Base-by-base conservation (phyloP, 1,139 yeast genomes). In the Trichomonascaceae sp. region DNA sequence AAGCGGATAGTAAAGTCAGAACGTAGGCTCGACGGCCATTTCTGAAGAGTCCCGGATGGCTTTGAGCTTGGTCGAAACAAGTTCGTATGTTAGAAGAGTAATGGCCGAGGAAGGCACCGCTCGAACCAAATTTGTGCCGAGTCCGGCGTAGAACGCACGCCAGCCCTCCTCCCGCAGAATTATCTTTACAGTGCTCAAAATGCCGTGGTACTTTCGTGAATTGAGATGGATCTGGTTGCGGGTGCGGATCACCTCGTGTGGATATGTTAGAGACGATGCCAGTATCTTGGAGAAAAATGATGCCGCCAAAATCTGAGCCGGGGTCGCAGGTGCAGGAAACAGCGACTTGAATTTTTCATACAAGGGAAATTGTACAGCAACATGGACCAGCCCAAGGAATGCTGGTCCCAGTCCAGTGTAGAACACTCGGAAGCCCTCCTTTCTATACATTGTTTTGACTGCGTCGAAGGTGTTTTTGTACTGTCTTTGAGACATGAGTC, bases 31-130 rank as follows among this genome's bases (percentile, higher is more conserved):
- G n/a, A n/a, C n/a, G n/a, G n/a, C n/a, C n/a, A n/a, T n/a, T n/a
- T n/a, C n/a, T n/a, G n/a, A n/a, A n/a, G n/a, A n/a, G n/a, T n/a
- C n/a, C 25, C 38, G 26, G 11, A 35, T 17, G 17, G 27, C 16
- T 16, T 35, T 35, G 13, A 42, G 31, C 16, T 40, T 39, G 25
- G 35, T 32, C 6, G 82, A 77, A 51, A 85, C 74, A 50, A 82
- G 73, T 56, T 89, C 99, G 57, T 82, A 89, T 27, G 94, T 79
- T n/a, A 87, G 87, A 46, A 89, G 64, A 2, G 98, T 89, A 16
- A 89, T 82, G 1, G 96, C 96, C 49, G 89, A 76, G 5, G 96
- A 89, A 4, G 99, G 98, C 1, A 89, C 84, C 0, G 98, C 92
- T 48, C 99, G 66, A 25, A 84, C 71, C 52, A 89, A 62, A 52